phyloP scores from a whole-genome alignment of 2,329 filamentous ascomycete species.

The Blastomyces emzantsi region DNA sequence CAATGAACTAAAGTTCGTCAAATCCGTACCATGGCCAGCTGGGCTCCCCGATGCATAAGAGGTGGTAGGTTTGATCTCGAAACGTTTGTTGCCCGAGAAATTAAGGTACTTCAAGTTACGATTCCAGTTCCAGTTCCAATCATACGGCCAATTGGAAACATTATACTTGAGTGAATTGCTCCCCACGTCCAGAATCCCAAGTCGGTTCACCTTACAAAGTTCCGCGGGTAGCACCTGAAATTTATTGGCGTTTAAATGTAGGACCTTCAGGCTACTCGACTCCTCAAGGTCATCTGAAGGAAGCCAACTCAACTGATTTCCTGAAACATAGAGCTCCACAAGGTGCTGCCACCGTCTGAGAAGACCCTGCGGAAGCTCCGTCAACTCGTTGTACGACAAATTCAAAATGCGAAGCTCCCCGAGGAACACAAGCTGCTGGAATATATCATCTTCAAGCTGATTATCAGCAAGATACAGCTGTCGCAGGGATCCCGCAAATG shows the following conservation, averaged over 20 bases:
- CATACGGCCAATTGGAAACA: slow-evolving; percentile 96
- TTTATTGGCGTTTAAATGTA: slow-evolving; percentile 96
- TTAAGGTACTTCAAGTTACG: slow-evolving; percentile 91
- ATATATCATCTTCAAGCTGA: slow-evolving; percentile 85
- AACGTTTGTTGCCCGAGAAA: slow-evolving; percentile 87
- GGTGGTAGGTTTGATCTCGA: slow-evolving; percentile 72
- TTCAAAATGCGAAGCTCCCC: slow-evolving; percentile 82
- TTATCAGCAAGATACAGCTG: slow-evolving; percentile 90
- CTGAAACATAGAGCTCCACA: slow-evolving; percentile 85
- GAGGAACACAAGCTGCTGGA: slow-evolving; percentile 78
- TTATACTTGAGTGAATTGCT: slow-evolving; percentile 98
- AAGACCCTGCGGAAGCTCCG: slow-evolving; percentile 80
- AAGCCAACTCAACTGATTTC: slow-evolving; percentile 84
- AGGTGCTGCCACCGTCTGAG: slow-evolving; percentile 85
- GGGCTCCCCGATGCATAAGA: slow-evolving; percentile 44
- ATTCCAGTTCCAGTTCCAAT: slow-evolving; percentile 99
- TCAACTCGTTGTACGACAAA: slow-evolving; percentile 87
- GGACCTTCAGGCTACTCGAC: slow-evolving; percentile 71
- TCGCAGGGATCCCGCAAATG: slow-evolving; percentile 76
- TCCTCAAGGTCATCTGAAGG: slow-evolving; percentile 93
- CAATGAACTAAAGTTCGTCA: slow-evolving; percentile 86
- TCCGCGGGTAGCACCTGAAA: slow-evolving; percentile 96
- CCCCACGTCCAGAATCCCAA: slow-evolving; percentile 86
- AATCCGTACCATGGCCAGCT: slow-evolving; percentile 51
- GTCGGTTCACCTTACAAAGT: slow-evolving; percentile 84